A percentile compares a stretch with the other conserved stretches of the same genome.
Conservation (phyloP, 495 filamentous ascomycete genomes). For the Trichoderma virens region DNA sequence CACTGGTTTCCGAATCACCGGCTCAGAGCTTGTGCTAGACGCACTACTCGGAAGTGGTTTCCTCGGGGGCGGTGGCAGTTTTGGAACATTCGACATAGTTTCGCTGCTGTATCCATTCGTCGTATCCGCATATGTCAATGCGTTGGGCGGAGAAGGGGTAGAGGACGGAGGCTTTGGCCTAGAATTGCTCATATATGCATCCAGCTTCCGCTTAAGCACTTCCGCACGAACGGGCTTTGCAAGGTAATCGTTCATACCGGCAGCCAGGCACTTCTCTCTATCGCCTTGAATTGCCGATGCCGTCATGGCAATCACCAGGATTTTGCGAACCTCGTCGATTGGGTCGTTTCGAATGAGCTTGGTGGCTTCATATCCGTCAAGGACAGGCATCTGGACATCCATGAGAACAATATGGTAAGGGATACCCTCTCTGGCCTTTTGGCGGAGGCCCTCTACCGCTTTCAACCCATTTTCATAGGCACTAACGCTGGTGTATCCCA, state of each 20-base stretch:
- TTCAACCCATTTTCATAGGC: conserved; percentile 80
- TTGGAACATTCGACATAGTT: not conserved
- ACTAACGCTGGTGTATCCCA: conserved; percentile 70
- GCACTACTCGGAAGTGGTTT: not conserved
- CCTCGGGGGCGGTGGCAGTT: not conserved
- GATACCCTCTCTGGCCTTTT: conserved; percentile 55
- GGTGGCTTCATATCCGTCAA: conserved; percentile 91
- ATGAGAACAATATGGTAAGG: conserved; percentile 81
- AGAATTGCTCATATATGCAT: conserved; percentile 43
- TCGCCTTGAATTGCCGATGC: conserved; percentile 87
- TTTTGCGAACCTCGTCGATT: conserved; percentile 62
- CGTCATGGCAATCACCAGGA: conserved; percentile 90
- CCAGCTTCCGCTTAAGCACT: conserved; percentile 66
- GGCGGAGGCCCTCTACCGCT: conserved; percentile 74
- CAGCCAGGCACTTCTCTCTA: conserved; percentile 81
- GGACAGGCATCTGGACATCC: conserved; percentile 92
- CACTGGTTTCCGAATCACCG: not conserved
- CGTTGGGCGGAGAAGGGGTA: not conserved
- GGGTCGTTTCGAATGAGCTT: conserved; percentile 67
- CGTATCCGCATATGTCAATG: not conserved
- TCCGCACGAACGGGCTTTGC: conserved; percentile 79
- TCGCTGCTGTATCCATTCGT: conserved; percentile 2
- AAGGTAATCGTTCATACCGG: conserved; percentile 93
- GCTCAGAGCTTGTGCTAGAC: not conserved
- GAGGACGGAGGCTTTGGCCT: not conserved